Percentiles rank a stretch among this genome's conserved stretches.
Evolutionary conservation across 331 rosid genomes (phyloP).

Genomic region (Pyrus hybrid): DNA sequence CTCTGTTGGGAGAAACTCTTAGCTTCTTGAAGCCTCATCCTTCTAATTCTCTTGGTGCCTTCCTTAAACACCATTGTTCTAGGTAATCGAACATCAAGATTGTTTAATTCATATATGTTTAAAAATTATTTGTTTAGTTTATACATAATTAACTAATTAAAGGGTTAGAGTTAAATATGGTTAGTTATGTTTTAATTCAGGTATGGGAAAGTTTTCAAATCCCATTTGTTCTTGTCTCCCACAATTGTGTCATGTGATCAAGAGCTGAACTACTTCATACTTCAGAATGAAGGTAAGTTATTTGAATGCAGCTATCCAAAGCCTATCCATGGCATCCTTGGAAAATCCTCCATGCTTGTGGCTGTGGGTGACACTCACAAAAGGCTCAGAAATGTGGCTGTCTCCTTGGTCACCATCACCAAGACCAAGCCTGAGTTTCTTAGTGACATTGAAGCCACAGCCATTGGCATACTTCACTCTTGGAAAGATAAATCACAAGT

Average conservation of each 20-base stretch:
- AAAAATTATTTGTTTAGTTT: neutral
- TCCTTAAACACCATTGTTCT: conserved; percentile 27
- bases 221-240: conserved; percentile 29
- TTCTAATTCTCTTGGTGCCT: conserved; percentile 24
- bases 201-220: conserved; percentile 34
- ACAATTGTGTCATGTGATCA: conserved; percentile 28
- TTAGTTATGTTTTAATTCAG: neutral
- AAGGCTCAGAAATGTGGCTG: conserved; percentile 30
- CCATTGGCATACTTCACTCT: conserved; percentile 14
- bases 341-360: conserved; percentile 23
- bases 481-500: conserved; percentile 25
- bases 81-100: neutral
- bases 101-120: neutral
- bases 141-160: neutral
- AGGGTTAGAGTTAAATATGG: neutral
- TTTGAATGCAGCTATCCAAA: conserved; percentile 30
- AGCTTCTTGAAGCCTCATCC: conserved; percentile 26
- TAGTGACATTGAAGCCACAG: conserved; percentile 10
- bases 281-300: conserved; percentile 32
- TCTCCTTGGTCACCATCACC: conserved; percentile 21
- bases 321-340: conserved; percentile 32
- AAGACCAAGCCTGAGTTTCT: conserved; percentile 27
- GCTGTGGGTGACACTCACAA: conserved; percentile 27
- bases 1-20: conserved; percentile 28
- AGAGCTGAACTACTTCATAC: conserved; percentile 28